Evolutionary conservation across 208 protist species (phyloP).

Genomic region (Acanthamoeba healyi): DNA sequence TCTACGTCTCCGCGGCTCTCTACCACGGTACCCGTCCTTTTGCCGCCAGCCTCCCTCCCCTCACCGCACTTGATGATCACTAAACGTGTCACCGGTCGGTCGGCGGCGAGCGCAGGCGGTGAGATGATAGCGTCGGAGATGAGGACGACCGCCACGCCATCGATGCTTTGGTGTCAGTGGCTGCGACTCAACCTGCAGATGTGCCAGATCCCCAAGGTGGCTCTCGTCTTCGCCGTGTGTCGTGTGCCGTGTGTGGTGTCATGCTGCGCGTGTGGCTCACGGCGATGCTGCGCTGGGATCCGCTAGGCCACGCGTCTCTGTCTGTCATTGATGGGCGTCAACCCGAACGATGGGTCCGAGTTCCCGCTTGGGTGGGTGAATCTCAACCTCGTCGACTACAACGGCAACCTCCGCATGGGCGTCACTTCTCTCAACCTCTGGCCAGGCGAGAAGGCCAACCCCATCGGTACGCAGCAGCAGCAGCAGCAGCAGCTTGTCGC

Average conservation of each 20-base stretch:
- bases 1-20: neutral
- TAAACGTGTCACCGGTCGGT: too few species aligned
- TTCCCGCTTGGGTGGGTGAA: constrained; percentile 43
- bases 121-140: neutral
- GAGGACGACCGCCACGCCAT: neutral
- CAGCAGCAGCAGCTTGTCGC: too few species aligned
- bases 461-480: too few species aligned
- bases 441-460: constrained; percentile 82
- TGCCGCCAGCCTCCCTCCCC: too few species aligned
- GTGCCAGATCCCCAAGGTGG: constrained; percentile 18
- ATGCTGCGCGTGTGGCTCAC: too few species aligned
- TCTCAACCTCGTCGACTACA: constrained; percentile 60
- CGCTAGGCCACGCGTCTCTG: neutral
- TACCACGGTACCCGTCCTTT: neutral
- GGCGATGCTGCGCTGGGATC: too few species aligned
- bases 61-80: neutral
- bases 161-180: constrained; percentile 6
- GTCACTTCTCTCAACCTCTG: constrained; percentile 49
- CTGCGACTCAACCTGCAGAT: neutral
- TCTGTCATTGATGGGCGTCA: neutral
- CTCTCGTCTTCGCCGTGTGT: neutral
- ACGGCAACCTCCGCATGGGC: constrained; percentile 50
- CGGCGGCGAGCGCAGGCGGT: neutral
- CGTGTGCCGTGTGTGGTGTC: too few species aligned
- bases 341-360: neutral